Evolutionary conservation across 2,329 filamentous ascomycete genomes (phyloP).

Genomic region (Thielaviopsis punctulata): DNA sequence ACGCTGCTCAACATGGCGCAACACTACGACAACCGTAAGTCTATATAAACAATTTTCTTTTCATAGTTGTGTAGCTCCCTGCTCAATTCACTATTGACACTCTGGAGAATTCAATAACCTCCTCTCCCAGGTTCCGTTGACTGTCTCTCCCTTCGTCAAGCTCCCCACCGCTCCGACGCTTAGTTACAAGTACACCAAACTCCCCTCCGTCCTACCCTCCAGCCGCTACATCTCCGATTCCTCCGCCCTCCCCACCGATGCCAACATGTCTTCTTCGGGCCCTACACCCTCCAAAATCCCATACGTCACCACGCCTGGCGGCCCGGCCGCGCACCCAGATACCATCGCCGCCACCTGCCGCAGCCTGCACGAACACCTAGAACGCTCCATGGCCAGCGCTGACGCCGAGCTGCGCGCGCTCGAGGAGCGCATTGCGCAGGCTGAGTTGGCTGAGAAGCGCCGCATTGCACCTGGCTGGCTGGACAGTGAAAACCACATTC

Average conservation of each 20-base stretch:
- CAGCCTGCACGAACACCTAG: slow-evolving; percentile 59
- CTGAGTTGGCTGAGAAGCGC: slow-evolving; percentile 64
- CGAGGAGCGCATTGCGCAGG: slow-evolving; percentile 45
- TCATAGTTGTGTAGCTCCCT: neutral
- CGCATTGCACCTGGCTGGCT: slow-evolving; percentile 66
- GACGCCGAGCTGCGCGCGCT: slow-evolving; percentile 50
- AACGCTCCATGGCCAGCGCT: slow-evolving; percentile 50
- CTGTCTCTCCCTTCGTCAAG: slow-evolving; percentile 84
- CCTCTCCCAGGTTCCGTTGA: slow-evolving; percentile 80
- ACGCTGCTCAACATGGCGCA: neutral
- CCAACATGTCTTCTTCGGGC: slow-evolving; percentile 16
- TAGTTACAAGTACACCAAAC: slow-evolving; percentile 84
- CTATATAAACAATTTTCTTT: neutral
- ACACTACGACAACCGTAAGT: slow-evolving; percentile 19
- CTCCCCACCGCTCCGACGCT: slow-evolving; percentile 80
- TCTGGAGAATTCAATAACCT: slow-evolving; percentile 58
- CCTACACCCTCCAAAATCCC: slow-evolving; percentile 20
- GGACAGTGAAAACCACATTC: slow-evolving; percentile 51
- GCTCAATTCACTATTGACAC: neutral
- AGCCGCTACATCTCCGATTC: slow-evolving; percentile 26
- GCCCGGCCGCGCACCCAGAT: slow-evolving; percentile 70
- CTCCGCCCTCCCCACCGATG: slow-evolving; percentile 17
- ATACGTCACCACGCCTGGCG: slow-evolving; percentile 64
- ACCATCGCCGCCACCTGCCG: slow-evolving; percentile 71
- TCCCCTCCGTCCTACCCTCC: slow-evolving; percentile 65